Evolutionary conservation across 2,329 filamentous ascomycete species (phyloP), one percentile per base, ranked within the genome.

Genomic region (Aspergillus cejpii): DNA sequence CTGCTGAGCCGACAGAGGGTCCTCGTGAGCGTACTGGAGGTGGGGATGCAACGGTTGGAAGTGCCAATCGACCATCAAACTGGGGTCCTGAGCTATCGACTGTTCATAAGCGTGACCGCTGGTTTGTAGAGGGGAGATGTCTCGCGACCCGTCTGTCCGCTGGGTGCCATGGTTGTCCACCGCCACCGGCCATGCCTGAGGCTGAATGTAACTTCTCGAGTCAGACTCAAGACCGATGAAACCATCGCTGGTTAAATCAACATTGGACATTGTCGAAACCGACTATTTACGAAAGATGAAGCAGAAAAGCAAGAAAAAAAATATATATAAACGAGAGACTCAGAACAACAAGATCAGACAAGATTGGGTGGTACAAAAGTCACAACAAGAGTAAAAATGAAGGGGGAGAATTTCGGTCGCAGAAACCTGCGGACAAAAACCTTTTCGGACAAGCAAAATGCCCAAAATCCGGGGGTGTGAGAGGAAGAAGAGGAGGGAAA

Each of bases 1-100:
- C 59, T 76, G 79, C 59, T 65, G 59, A 41, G 63, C 74, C 56
- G 83, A 66, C 4, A 76, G 70, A 29, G 75, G 70, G 50, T 83
- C 79, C 57, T 78, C 79, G 34, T 66, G 52, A 26, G 62, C 55
- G 55, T 69, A 70, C 37, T 64, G 62, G 42, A 67, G 57, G 43
- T 69, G 63, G 46, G 58, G 56, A 52, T 67, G 66, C 47, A 68
- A 53, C 21, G 67, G 64, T 49, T 72, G 67, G 46, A 68, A 69
- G 49, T 70, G 66, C 70, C 70, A 74, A 52, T 71, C 70, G 38
- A 68, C 60, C 59, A 73, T 67, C 56, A 72, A 51, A 46, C 61
- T 67, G 37, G 67, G 63, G 53, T 72, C 70, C 40, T 68, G 64
- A 47, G 67, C 60, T 58, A 69, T 62, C 43, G 68, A 64, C 54